Base-by-base conservation (phyloP, 345 rosid genomes). In the Boechera divaricarpa region DNA sequence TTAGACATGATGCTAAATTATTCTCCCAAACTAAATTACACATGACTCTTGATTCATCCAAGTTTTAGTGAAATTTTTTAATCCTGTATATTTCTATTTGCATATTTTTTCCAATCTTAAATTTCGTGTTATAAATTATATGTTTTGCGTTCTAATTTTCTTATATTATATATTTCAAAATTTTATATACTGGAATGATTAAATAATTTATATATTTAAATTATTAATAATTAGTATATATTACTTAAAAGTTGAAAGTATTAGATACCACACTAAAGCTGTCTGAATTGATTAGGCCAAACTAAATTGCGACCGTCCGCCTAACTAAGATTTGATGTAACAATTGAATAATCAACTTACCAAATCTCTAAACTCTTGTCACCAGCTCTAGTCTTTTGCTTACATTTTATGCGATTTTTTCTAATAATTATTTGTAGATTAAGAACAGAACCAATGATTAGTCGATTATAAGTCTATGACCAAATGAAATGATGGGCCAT, bases 311-410 rank as follows among this genome's bases (percentile, higher is more conserved):
- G 62, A 68, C 45, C 16, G 38, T 9, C 54, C 12, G 12, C 36
- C 53, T 49, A 67, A 39, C 73, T 67, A 75, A 59, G 51, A 21
- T 38, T 75, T 68, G 74, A 75, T 75, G 73, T 75, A 67, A 67
- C 68, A 39, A 18, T 29, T 67, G 11, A 58, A 49, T 29, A 48
- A 49, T 75, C 54, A 57, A 38, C 63, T 60, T 51, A 65, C 67
- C 47, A 41, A 68, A 68, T 63, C 36, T 59, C n/a, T 36, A 29
- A 67, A 67, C n/a, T 47, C 58, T 47, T 16, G 6, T 47, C 36
- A 71, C 36, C 36, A 21, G 33, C 26, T 59, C 33, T 42, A 29
- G 10, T 45, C 38, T 24, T 48, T 24, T 33, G 29, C 38, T 47
- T 21, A 59, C 33, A 70, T 12, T 59, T 45, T 47, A 13, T 13